A percentile compares a stretch with the other conserved stretches of the same genome.
phyloP scores from a whole-genome alignment of 345 rosid species.

The rapeseed (Brassica napus) region DNA sequence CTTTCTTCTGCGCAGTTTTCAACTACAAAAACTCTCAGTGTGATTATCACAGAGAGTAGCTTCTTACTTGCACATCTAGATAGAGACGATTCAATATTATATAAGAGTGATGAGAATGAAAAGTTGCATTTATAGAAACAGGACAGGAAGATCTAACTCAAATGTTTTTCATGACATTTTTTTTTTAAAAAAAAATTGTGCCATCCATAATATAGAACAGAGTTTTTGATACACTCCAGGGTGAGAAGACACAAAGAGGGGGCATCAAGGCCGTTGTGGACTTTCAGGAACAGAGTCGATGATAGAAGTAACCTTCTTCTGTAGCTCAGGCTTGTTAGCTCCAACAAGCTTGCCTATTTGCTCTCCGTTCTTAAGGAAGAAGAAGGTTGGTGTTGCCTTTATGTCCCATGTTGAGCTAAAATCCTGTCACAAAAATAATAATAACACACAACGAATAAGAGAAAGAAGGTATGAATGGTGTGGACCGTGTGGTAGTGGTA shows the following conservation, averaged over 20 bases:
- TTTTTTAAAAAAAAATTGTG: not conserved
- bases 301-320: slow-evolving; percentile 60
- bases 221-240: not conserved
- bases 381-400: slow-evolving; percentile 88
- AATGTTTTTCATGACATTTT: slow-evolving; percentile 1
- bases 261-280: slow-evolving; percentile 27
- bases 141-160: slow-evolving; percentile 30
- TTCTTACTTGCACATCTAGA: slow-evolving; percentile 6
- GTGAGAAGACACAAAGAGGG: slow-evolving; percentile 3
- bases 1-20: not conserved
- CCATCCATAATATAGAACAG: slow-evolving; percentile 1
- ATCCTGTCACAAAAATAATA: slow-evolving; percentile 51
- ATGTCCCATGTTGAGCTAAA: slow-evolving; percentile 85
- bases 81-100: not conserved
- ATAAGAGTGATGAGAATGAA: not conserved
- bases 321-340: slow-evolving; percentile 81
- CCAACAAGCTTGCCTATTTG: slow-evolving; percentile 85
- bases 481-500: not conserved
- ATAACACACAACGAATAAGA: not conserved
- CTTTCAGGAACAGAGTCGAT: slow-evolving; percentile 42
- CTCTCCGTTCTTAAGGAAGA: slow-evolving; percentile 80
- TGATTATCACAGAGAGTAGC: not conserved
- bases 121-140: slow-evolving; percentile 15
- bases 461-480: not conserved
- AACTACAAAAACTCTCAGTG: not conserved